Evolutionary conservation across 306 rosid species (phyloP), one percentile per base, ranked within the genome.

Genomic region (Hylodesmum podocarpum): DNA sequence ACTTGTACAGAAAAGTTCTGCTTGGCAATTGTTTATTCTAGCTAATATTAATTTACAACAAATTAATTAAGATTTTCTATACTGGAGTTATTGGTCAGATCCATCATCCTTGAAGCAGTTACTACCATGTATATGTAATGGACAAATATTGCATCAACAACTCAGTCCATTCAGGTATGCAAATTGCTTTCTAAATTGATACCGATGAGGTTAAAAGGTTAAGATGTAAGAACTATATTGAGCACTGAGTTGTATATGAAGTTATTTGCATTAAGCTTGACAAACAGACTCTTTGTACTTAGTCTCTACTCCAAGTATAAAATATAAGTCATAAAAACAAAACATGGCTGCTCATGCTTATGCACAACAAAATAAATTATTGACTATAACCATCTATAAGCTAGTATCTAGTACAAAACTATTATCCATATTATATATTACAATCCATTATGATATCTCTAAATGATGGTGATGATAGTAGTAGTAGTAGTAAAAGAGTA

Each of bases 61-160:
- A 73, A 47, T 53, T 24, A 41, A 43, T 31, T 58, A 74, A 10
- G 43, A 66, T 47, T 80, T 44, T 53, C 40, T 18, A 62, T 50
- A 16, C n/a, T 11, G 34, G 4, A 65, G 44, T 28, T 39, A 53
- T 15, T 64, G 43, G 46, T 66, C 40, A n/a, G 19, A 66, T 44
- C 66, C 36, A 39, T 34, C 40, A 14, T 31, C 66, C 49, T 65
- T 54, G 40, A 73, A 53, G 62, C 43, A 73, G 24, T n/a, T 55
- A 80, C 19, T 12, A 44, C 43, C 22, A 43, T 64, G 53, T 54
- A 41, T 31, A 66, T 31, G 43, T 44, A 54, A 5, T 73, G 51
- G 57, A 36, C 10, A 27, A 59, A 59, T 58, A 46, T 47, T 16
- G 40, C 59, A 31, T 43, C 21, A 33, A 69, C 43, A 59, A 61